phyloP scores from a whole-genome alignment of 2,329 filamentous ascomycete species.

The Alternaria brassicae region DNA sequence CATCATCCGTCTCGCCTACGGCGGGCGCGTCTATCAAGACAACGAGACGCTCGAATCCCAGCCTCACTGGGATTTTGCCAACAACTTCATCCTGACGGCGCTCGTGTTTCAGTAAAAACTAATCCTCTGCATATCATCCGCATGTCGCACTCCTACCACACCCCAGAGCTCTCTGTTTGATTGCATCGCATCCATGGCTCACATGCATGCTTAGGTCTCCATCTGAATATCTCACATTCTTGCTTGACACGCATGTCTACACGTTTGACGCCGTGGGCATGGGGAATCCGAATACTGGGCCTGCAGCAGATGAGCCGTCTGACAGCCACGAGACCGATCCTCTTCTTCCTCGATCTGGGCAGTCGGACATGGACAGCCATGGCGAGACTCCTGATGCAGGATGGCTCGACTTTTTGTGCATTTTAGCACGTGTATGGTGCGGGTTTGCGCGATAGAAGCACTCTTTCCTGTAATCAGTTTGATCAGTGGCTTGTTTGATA shows the following conservation, averaged over 20 bases:
- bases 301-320: neutral
- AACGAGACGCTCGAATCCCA: slow-evolving; percentile 69
- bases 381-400: neutral
- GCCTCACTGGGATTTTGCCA: slow-evolving; percentile 70
- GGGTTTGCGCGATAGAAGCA: neutral
- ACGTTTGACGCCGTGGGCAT: neutral
- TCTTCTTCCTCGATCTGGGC: neutral
- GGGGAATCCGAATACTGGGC: neutral
- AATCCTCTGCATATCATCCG: neutral
- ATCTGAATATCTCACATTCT: neutral
- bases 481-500: neutral
- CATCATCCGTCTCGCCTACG: slow-evolving; percentile 75
- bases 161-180: neutral
- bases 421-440: neutral
- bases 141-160: neutral
- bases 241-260: neutral
- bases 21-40: slow-evolving; percentile 81
- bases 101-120: slow-evolving; percentile 14
- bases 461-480: neutral
- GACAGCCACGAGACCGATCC: neutral
- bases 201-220: neutral
- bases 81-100: slow-evolving; percentile 20
- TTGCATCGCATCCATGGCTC: neutral
- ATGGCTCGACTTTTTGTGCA: neutral
- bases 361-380: neutral